Base-by-base conservation (phyloP, 1,284 basidiomycete genomes). In the Fomitopsis palustris region DNA sequence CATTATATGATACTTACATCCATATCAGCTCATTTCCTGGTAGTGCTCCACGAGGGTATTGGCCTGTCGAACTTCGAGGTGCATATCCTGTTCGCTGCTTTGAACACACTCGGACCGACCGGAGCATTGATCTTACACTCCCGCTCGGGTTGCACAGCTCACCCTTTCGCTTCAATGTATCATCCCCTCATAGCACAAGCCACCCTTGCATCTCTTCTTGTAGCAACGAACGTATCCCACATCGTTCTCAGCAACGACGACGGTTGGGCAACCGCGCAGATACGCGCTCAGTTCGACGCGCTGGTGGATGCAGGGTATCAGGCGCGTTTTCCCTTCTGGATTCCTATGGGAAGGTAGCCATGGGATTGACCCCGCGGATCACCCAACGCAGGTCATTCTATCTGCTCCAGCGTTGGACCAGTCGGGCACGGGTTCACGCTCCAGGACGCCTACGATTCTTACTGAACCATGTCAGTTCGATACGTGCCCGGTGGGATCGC, bases 231-330 rank as follows among this genome's bases (percentile, higher is more conserved):
- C 14, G 27, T 23, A 23, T 59, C n/a, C 54, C 60, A 25, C n/a
- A 71, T 73, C 49, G 45, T 73, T 35, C 59, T 73, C 7, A 65
- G 71, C 21, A 69, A 74, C 51, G 72, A 74, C 55, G 75, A 75
- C 54, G 75, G 77, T n/a, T 80, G 78, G 78, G 77, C 77, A 5
- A 72, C 71, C 9, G 76, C 76, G 16, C 71, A 74, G 57, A 71
- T 79, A 41, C 75, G 78, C 38, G 76, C 76, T 14, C 72, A 77
- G 56, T 72, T 75, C 56, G 67, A 72, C 27, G 74, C 71, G 1
- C 66, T 78, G 21, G 69, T 64, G 14, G 64, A 64, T 31, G 70
- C 72, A 10, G 75, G 75, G 12, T 72, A 72, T 60, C 65, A 74
- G 57, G 76, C 76, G 23, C n/a, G 73, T 62, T 41, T 16, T 55